Evolutionary conservation across 495 filamentous ascomycete species (phyloP), one percentile per base, ranked within the genome.

Genomic region (Lophiostoma macrostomum): DNA sequence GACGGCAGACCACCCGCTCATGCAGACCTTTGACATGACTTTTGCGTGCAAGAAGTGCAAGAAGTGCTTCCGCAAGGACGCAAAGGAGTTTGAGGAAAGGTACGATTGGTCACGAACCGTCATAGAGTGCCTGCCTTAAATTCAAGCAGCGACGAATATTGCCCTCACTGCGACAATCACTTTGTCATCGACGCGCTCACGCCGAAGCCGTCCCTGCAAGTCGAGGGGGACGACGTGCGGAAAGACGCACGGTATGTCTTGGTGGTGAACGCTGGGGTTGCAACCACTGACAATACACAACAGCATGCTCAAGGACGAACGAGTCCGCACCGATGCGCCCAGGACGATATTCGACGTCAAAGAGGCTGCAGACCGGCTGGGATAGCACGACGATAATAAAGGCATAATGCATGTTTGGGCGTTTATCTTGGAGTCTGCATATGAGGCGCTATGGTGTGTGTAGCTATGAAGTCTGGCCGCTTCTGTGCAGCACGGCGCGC

Each of bases 21-120:
- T 78, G 30, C 87, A 96, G 71, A 74, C 74, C 32, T 74, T 81
- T 58, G 94, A 97, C 56, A 94, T 98, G 90, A 75, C 73, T 0
- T 96, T 98, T 64, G 90, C 86, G 22, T 98, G 93, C 79, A 98
- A 98, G 53, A 98, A 98, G 74, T 98, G 93, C 81, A 88, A 85
- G 59, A 97, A 96, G 74, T 89, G 83, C 69, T 98, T 98, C 77
- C 86, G 93, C 38, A 98, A 97, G 73, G 87, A 96, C 62, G 82
- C 84, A 14, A 69, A 79, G 43, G 87, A 96, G 67, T 96, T 95
- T 65, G 93, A 98, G 62, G 94, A 96, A 58, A 82, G 79, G 83
- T 84, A 67, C 20, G 60, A 19, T 13, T 25, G 6, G 10, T 32
- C 30, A 38, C 18, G 43, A 30, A 12, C 29, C 22, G 23, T 5